Evolutionary conservation across 2,329 filamentous ascomycete genomes (phyloP).

Genomic region (Fusarium caatingaense): DNA sequence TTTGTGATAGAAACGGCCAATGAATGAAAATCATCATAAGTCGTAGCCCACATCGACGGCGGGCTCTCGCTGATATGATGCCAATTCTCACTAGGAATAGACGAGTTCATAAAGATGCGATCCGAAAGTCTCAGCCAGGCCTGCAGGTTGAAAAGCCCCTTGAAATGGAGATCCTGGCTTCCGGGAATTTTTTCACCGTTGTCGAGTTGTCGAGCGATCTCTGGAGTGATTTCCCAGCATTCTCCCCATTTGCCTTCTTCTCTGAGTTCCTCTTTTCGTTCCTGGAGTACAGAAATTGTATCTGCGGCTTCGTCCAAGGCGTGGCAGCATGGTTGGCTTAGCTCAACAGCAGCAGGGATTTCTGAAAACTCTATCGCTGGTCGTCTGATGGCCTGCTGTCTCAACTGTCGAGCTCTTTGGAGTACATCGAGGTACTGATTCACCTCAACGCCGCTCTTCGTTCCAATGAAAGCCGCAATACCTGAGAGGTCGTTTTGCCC

Average conservation of each 20-base stretch:
- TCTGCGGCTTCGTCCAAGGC: constrained; percentile 77
- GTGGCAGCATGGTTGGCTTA: constrained; percentile 72
- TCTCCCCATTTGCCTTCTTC: constrained; percentile 72
- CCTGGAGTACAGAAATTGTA: constrained; percentile 71
- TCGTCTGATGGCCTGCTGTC: constrained; percentile 51
- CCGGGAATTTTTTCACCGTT: constrained; percentile 35
- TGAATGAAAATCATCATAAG: constrained; percentile 80
- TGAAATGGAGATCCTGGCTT: constrained; percentile 57
- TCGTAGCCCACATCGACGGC: constrained; percentile 79
- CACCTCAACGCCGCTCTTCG: constrained; percentile 81
- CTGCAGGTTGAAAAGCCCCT: constrained; percentile 67
- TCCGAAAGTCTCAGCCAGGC: constrained; percentile 74
- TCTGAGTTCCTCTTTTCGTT: constrained; percentile 67
- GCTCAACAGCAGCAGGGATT: constrained; percentile 77
- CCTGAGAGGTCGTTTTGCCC: constrained; percentile 71
- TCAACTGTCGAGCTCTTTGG: constrained; percentile 58
- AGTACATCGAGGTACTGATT: constrained; percentile 75
- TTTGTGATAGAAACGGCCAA: constrained; percentile 75
- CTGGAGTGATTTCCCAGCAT: constrained; percentile 72
- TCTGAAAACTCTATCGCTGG: constrained; percentile 61
- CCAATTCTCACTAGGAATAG: constrained; percentile 75
- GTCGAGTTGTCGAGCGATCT: constrained; percentile 50
- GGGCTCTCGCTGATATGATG: constrained; percentile 65
- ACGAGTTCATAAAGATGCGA: constrained; percentile 80
- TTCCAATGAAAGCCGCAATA: constrained; percentile 72